Conservation (phyloP, 148 eudicot genomes). For the Dianthus caryophyllus region DNA sequence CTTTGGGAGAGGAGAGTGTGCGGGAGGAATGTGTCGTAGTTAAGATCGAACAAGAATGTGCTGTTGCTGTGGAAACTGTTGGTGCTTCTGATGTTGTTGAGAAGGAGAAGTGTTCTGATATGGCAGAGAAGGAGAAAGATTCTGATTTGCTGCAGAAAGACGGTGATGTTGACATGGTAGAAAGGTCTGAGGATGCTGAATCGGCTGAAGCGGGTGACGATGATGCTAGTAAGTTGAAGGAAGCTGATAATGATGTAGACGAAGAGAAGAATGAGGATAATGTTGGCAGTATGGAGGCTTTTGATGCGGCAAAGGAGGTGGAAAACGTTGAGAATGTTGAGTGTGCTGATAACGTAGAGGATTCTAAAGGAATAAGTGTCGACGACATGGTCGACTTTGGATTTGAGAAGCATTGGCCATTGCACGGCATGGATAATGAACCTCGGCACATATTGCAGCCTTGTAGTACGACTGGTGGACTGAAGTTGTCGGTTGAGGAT, state of each 20-base stretch:
- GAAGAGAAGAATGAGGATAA: conserved; percentile 7
- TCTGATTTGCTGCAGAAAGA: not conserved
- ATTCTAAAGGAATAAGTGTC: conserved; percentile 29
- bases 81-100: not conserved
- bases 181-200: conserved; percentile 1
- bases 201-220: not conserved
- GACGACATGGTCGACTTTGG: conserved; percentile 41
- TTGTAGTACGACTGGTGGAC: conserved; percentile 33
- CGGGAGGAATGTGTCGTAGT: conserved; percentile 39
- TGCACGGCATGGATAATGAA: conserved; percentile 31
- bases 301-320: conserved; percentile 12
- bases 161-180: conserved; percentile 9
- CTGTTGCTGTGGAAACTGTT: conserved; percentile 14
- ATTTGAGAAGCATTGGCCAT: conserved; percentile 44
- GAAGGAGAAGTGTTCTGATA: not conserved
- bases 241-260: conserved; percentile 10
- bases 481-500: conserved; percentile 26
- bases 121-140: not conserved
- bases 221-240: conserved; percentile 8
- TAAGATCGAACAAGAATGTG: conserved; percentile 37
- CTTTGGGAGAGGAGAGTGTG: conserved; percentile 12
- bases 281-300: conserved; percentile 1
- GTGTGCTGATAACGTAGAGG: conserved; percentile 2
- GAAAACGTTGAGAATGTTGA: conserved; percentile 24
- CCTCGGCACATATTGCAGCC: conserved; percentile 48